Conservation (phyloP, 345 rosid genomes). For the Aethionema arabicum region DNA sequence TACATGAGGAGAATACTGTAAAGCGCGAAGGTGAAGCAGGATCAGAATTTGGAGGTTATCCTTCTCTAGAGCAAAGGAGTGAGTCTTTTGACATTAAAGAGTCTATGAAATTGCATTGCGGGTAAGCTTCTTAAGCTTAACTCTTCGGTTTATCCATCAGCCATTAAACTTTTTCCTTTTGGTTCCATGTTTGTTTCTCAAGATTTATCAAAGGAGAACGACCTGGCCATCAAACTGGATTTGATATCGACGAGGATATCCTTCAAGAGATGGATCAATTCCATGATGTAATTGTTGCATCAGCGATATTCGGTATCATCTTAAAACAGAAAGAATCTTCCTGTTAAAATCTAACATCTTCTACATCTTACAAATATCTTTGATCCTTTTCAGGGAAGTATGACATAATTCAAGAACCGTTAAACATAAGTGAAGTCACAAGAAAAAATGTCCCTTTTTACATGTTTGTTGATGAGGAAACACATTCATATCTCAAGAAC, state of each 20-base stretch:
- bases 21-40: constrained; percentile 61
- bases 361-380: background rate
- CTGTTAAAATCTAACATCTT: background rate
- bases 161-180: background rate
- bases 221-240: constrained; percentile 74
- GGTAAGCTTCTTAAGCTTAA: constrained; percentile 47
- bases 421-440: constrained; percentile 61
- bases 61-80: constrained; percentile 63
- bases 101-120: constrained; percentile 86
- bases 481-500: constrained; percentile 69
- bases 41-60: constrained; percentile 88
- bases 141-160: background rate
- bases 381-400: constrained; percentile 57
- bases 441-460: constrained; percentile 64
- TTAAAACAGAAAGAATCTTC: constrained; percentile 1
- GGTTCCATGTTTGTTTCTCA: constrained; percentile 12
- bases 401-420: constrained; percentile 78
- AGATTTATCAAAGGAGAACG: constrained; percentile 72
- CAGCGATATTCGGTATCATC: constrained; percentile 86
- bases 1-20: constrained; percentile 53
- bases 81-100: constrained; percentile 67
- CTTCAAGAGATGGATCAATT: constrained; percentile 56
- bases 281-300: constrained; percentile 76
- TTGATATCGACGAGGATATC: constrained; percentile 77
- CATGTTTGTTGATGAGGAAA: constrained; percentile 90